Evolutionary conservation across 2,329 filamentous ascomycete species (phyloP).

Genomic region (Kalmusia sp.): DNA sequence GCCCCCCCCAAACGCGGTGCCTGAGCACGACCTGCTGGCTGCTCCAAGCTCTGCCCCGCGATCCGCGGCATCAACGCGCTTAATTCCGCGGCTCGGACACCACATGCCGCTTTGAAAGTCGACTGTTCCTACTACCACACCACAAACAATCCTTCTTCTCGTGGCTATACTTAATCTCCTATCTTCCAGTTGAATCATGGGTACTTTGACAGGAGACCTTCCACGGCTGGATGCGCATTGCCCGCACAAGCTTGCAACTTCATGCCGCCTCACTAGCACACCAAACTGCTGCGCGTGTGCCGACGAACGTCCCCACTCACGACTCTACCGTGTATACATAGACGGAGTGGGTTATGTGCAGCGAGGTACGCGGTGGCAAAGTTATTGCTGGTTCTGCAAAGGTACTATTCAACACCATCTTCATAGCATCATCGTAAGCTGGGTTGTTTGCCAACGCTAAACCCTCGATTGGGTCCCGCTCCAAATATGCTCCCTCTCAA

Average conservation of each 20-base stretch:
- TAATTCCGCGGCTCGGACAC: neutral
- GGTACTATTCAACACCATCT: conserved; percentile 26
- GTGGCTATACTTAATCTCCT: neutral
- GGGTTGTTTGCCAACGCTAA: neutral
- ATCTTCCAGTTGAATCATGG: conserved; percentile 40
- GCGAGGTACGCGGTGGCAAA: conserved; percentile 57
- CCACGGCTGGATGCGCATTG: conserved; percentile 47
- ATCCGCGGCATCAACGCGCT: conserved; percentile 3
- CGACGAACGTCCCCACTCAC: conserved; percentile 50
- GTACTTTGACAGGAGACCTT: conserved; percentile 48
- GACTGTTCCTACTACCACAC: neutral
- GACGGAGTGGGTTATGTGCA: conserved; percentile 59
- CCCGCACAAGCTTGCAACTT: conserved; percentile 51
- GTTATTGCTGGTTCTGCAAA: conserved; percentile 61
- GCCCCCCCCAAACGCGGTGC: neutral
- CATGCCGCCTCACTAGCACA: conserved; percentile 50
- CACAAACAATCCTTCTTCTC: neutral
- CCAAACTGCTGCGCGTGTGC: conserved; percentile 50
- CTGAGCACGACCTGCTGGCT: neutral
- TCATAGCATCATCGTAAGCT: neutral
- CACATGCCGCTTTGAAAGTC: neutral
- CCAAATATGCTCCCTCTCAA: neutral
- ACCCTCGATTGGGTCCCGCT: neutral
- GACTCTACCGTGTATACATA: conserved; percentile 55
- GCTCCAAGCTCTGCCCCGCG: neutral